Evolutionary conservation across 108 stramenopile species (phyloP).

Genomic region (Stephanodiscus triporus): DNA sequence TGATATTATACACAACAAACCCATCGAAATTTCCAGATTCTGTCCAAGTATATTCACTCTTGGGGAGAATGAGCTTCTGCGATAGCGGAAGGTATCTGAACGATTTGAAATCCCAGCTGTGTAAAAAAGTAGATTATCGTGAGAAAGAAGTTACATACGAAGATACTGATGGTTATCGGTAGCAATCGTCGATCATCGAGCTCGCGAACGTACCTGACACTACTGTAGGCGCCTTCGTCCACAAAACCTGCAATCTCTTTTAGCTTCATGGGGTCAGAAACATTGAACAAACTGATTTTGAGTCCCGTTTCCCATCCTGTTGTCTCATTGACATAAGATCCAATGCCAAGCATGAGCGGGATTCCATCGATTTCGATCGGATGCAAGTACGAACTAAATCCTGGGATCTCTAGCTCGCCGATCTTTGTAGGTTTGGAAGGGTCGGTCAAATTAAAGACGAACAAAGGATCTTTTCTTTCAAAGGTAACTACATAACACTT

Average conservation of each 20-base stretch:
- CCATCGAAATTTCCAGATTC: slow-evolving; percentile 50
- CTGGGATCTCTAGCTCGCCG: slow-evolving; percentile 54
- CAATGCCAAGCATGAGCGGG: slow-evolving; percentile 43
- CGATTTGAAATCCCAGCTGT: slow-evolving; percentile 35
- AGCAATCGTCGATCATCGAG: not conserved
- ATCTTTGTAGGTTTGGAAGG: slow-evolving; percentile 31
- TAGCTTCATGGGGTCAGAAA: slow-evolving; percentile 41
- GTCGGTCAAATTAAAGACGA: slow-evolving; percentile 33
- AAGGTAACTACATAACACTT: slow-evolving; percentile 52
- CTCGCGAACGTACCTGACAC: slow-evolving; percentile 7
- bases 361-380: slow-evolving; percentile 39
- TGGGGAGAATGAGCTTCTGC: slow-evolving; percentile 49
- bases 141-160: not conserved
- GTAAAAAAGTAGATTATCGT: not conserved
- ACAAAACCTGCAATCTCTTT: slow-evolving; percentile 28
- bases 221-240: slow-evolving; percentile 42
- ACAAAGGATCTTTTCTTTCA: slow-evolving; percentile 43
- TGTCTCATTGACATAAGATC: slow-evolving; percentile 36
- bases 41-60: slow-evolving; percentile 33
- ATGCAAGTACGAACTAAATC: slow-evolving; percentile 51
- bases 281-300: slow-evolving; percentile 48
- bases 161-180: not conserved
- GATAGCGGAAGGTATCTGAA: slow-evolving; percentile 47
- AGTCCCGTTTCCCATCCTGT: slow-evolving; percentile 26
- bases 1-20: slow-evolving; percentile 49